phyloP scores from a whole-genome alignment of 2,329 filamentous ascomycete species.

The Tolypocladium cylindrosporum region DNA sequence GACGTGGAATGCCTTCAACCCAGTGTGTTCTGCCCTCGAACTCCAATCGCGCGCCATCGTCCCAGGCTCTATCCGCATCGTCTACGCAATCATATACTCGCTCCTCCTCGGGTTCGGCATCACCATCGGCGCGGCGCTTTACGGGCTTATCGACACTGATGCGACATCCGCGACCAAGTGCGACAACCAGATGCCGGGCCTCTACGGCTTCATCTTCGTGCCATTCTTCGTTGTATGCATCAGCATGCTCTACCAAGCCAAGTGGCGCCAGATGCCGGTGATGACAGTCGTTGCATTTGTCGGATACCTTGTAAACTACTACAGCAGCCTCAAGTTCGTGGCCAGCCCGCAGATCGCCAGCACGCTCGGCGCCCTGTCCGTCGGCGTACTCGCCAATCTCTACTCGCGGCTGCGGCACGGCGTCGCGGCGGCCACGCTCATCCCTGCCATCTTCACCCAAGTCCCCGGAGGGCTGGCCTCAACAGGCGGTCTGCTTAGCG shows the following conservation, averaged over 20 bases:
- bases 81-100: conserved; percentile 66
- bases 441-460: conserved; percentile 38
- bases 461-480: conserved; percentile 38
- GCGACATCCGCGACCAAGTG: conserved; percentile 37
- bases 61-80: conserved; percentile 62
- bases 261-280: conserved; percentile 68
- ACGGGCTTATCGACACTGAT: conserved; percentile 47
- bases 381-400: conserved; percentile 68
- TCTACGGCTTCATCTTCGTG: conserved; percentile 59
- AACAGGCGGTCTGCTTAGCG: conserved; percentile 35
- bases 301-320: conserved; percentile 70
- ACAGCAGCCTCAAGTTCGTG: conserved; percentile 53
- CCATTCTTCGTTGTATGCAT: conserved; percentile 63
- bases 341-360: conserved; percentile 67
- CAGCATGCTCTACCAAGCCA: conserved; percentile 69
- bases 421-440: conserved; percentile 35
- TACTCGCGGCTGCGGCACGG: conserved; percentile 54
- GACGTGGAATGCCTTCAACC: neutral
- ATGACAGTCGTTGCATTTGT: conserved; percentile 66
- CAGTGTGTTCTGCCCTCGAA: conserved; percentile 43
- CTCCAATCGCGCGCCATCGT: conserved; percentile 60
- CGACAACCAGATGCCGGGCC: conserved; percentile 28
- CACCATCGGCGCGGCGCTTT: conserved; percentile 54
- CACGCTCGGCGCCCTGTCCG: conserved; percentile 64
- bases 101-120: conserved; percentile 65